Percentiles rank a stretch among this genome's conserved stretches.
Evolutionary conservation across 1,284 basidiomycete genomes (phyloP).

Genomic region (Hymenochaete sp.): DNA sequence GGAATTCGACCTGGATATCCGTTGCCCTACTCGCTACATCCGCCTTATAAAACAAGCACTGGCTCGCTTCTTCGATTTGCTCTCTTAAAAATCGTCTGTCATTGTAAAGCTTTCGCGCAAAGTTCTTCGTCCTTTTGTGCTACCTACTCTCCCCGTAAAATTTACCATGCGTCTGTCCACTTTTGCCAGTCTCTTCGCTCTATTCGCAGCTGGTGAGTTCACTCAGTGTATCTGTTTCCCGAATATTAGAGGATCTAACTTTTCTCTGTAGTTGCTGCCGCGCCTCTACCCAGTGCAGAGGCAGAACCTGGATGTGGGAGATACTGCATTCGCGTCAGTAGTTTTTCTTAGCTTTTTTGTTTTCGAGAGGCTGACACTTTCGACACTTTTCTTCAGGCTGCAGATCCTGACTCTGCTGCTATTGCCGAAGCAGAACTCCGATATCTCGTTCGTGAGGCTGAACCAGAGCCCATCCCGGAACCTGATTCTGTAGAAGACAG

Average conservation of each 20-base stretch:
- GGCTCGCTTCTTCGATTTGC: no score
- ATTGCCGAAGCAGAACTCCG: neutral
- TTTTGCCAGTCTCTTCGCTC: no score
- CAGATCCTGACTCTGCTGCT: neutral
- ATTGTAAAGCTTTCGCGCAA: no score
- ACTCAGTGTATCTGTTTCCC: neutral
- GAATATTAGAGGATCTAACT: neutral
- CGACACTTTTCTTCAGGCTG: neutral
- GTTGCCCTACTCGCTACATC: no score
- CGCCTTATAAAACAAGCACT: no score
- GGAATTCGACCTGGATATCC: no score
- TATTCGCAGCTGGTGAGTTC: no score
- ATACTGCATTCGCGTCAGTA: neutral
- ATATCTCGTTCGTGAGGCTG: slow-evolving; percentile 1
- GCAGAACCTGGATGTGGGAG: neutral
- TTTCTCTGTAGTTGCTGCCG: slow-evolving; percentile 4
- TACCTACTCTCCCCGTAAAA: no score
- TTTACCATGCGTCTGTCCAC: no score
- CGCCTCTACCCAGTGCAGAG: slow-evolving; percentile 3
- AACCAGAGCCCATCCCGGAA: slow-evolving; percentile 13
- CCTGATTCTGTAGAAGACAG: slow-evolving; percentile 8
- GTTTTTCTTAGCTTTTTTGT: neutral
- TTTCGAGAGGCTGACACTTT: neutral
- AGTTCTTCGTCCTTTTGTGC: no score
- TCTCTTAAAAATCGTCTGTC: no score